Evolutionary conservation across 306 rosid genomes (phyloP), one percentile per base, ranked within the genome.

Genomic region (Potentilla sterilis): DNA sequence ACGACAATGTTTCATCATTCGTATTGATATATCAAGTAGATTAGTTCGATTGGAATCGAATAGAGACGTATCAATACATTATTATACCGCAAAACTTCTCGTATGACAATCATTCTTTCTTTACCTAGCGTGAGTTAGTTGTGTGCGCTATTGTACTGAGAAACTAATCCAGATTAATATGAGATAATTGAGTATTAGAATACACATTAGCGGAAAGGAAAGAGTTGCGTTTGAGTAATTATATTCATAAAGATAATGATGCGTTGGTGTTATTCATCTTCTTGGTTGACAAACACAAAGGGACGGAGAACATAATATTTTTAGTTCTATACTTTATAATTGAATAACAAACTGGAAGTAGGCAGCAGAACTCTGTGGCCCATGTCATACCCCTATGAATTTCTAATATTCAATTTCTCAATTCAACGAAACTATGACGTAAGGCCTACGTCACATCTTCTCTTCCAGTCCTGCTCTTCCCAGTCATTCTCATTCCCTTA

Each of bases 221-320:
- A 69, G 63, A 61, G 61, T n/a, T 38, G 41, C 13, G 10, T 46
- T 44, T 22, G 69, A 40, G 58, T 44, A 5, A 70, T 10, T 3
- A 24, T 14, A 70, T 49, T 44, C 3, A 32, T 43, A 57, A 34
- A 61, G 6, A 16, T 28, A 28, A 5, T 16, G 4, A 59, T 9
- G 52, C 35, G 7, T 14, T 28, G 28, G 12, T 40, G 24, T 16
- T 13, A 32, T 61, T 61, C 40, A 28, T 61, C 67, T 58, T 42
- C 34, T 9, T 61, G 12, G 78, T 62, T 62, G 55, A 62, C 70
- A 58, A 61, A 61, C 35, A 51, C 69, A 2, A 58, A 24, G 49
- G 21, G 74, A 42, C 40, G 58, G 21, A 62, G 42, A 34, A 7
- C 68, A 2, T 7, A 12, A 63, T 63, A 35, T 2, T 63, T 59